phyloP scores from a whole-genome alignment of 495 filamentous ascomycete species.

The Endocarpon pusillum region DNA sequence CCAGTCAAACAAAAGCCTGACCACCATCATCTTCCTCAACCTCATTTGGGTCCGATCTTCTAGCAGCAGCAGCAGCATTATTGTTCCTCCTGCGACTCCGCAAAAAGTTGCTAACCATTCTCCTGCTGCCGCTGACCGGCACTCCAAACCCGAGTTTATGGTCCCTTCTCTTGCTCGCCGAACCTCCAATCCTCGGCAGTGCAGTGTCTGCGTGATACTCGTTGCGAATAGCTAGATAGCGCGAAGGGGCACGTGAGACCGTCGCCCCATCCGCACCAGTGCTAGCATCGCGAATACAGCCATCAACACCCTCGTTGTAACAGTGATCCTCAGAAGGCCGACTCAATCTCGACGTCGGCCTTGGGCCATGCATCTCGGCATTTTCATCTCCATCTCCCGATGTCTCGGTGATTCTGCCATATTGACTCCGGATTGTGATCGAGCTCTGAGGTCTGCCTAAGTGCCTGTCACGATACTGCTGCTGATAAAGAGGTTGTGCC shows the following conservation, averaged over 20 bases:
- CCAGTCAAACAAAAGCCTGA: no score
- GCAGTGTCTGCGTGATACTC: no score
- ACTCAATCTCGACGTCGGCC: slow-evolving; percentile 1
- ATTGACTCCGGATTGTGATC: background rate
- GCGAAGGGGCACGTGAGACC: no score
- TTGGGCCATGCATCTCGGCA: background rate
- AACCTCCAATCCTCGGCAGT: background rate
- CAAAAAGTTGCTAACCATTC: background rate
- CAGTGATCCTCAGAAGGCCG: background rate
- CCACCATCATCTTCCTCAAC: no score
- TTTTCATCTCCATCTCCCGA: background rate
- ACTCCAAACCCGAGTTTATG: background rate
- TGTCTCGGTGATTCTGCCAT: background rate
- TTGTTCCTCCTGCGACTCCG: slow-evolving; percentile 2
- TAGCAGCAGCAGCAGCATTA: slow-evolving; percentile 1
- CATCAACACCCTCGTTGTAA: background rate
- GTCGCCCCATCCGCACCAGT: no score
- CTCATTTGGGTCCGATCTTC: no score
- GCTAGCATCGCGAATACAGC: background rate
- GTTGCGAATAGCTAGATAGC: no score
- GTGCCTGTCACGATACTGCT: background rate
- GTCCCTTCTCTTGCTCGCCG: background rate
- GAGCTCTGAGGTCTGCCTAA: background rate
- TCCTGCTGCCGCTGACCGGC: background rate
- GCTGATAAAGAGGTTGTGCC: background rate